Evolutionary conservation across 1,139 yeast genomes (phyloP), one percentile per base, ranked within the genome.

Genomic region (Sugiyamaella grinbergsii): DNA sequence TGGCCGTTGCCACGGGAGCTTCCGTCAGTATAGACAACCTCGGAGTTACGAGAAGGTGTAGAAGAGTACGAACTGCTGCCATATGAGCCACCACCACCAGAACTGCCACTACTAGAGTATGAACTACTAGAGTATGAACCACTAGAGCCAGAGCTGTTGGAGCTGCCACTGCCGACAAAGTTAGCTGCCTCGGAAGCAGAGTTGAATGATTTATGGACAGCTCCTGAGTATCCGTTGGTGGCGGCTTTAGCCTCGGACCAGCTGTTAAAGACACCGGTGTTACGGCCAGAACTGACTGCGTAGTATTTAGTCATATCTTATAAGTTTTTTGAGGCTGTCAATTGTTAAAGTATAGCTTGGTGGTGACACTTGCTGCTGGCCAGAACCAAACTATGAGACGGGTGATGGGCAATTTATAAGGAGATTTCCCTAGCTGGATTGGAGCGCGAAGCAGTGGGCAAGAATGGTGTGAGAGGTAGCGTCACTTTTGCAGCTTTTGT

Each of bases 1-100:
- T 63, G 65, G 1, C 86, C 86, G 57, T 82, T 82, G 5, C 77
- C 75, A 34, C 78, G 65, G 0, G 82, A 74, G 1, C 93, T 85
- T 0, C 96, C 95, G 65, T 87, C 95, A 15, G 86, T 82, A 60
- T 78, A 87, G 1, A 85, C 68, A 3, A 45, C 47, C 26, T 42
- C 10, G 10, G 28, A 24, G 28, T 24, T 24, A 10, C 10, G 5
- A 10, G 33, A 16, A 3, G 42, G 40, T 4, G 23, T n/a, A 18
- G 50, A 39, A 6, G 36, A 20, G 37, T 6, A 16, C 13, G 15
- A 22, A 23, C 19, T 24, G 11, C 49, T 39, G 34, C 49, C 33
- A n/a, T 28, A 34, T 18, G 43, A 41, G 16, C 32, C 45, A 8
- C 53, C 29, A 15, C 40, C 40, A 16, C 19, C 18, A 8, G 39